phyloP scores from a whole-genome alignment of 1,284 basidiomycete genomes.

The Rhizoctonia solani region DNA sequence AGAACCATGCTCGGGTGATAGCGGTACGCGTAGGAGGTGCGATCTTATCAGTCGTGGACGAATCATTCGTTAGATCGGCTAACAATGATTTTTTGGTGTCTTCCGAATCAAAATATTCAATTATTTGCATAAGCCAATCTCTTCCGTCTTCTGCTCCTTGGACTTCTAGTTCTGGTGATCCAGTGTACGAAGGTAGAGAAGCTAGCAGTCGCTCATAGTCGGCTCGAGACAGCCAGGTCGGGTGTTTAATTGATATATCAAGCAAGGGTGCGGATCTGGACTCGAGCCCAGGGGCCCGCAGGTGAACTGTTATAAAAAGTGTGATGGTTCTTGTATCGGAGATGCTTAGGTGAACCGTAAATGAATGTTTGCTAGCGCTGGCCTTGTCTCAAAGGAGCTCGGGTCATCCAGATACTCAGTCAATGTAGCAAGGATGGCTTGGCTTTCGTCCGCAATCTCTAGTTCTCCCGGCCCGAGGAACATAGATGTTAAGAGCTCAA shows the following conservation, averaged over 20 bases:
- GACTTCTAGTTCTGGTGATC: slow-evolving; percentile 3
- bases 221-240: slow-evolving; percentile 31
- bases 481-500: slow-evolving; percentile 22
- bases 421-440: not conserved
- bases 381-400: not conserved
- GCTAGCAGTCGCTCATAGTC: slow-evolving; percentile 19
- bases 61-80: too few species aligned
- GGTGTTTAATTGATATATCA: slow-evolving; percentile 30
- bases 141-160: slow-evolving; percentile 29
- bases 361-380: slow-evolving; percentile 4
- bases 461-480: slow-evolving; percentile 27
- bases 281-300: not conserved
- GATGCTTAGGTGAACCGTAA: too few species aligned
- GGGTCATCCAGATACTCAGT: slow-evolving; percentile 6
- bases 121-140: slow-evolving; percentile 32
- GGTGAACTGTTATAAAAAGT: slow-evolving; percentile 11
- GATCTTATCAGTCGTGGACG: not conserved
- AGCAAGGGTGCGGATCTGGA: not conserved
- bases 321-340: too few species aligned
- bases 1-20: slow-evolving; percentile 39
- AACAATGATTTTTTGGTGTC: not conserved
- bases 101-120: slow-evolving; percentile 32
- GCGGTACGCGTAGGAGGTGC: not conserved
- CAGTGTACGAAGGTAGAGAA: not conserved
- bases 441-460: slow-evolving; percentile 17